Evolutionary conservation across 139 green algal species (phyloP).

Genomic region (Prasinococcaceae sp.): DNA sequence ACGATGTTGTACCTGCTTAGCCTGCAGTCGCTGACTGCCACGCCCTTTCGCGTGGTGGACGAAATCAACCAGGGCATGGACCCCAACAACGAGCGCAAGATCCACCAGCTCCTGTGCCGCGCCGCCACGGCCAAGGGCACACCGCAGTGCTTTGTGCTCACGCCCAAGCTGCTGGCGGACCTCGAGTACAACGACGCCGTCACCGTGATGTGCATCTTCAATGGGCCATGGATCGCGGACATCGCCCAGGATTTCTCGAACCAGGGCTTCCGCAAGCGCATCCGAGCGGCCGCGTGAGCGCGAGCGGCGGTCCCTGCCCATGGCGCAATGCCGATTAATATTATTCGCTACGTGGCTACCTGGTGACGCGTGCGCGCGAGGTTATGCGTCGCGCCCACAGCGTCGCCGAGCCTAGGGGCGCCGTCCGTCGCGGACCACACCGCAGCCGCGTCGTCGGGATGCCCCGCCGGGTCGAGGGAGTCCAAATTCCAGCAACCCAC

Average conservation of each 20-base stretch:
- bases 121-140: constrained; percentile 38
- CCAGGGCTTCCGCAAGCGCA: background rate
- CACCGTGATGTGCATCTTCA: constrained; percentile 65
- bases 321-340: no score
- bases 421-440: no score
- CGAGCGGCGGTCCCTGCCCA: no score
- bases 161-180: constrained; percentile 87
- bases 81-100: constrained; percentile 81
- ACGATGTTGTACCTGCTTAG: constrained; percentile 98
- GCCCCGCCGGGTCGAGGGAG: no score
- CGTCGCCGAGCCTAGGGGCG: no score
- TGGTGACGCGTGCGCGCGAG: no score
- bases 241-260: background rate
- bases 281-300: no score
- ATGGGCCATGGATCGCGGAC: constrained; percentile 37
- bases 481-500: no score
- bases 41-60: constrained; percentile 93
- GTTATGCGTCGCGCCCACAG: no score
- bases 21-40: constrained; percentile 69
- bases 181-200: constrained; percentile 61
- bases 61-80: constrained; percentile 99
- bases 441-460: no score
- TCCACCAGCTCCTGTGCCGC: constrained; percentile 70
- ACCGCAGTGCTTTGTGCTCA: constrained; percentile 77
- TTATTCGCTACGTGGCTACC: no score